A percentile compares a stretch with the other conserved stretches of the same genome.
Evolutionary conservation across 371 early-diverging fungal genomes (phyloP).

Genomic region (Parasitella parasitica): DNA sequence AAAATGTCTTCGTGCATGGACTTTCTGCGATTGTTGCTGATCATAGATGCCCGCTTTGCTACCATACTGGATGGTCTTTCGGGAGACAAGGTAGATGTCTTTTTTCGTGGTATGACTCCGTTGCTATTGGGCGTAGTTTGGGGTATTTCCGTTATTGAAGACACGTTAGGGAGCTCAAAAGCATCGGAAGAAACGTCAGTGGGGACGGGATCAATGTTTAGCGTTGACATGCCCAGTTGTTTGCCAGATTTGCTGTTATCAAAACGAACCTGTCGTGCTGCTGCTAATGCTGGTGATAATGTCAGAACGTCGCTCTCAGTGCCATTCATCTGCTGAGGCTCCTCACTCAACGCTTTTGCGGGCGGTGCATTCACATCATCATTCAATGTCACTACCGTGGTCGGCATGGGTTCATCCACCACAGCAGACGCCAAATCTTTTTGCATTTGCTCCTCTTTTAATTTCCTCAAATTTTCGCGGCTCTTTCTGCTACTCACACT

Average conservation of each 20-base stretch:
- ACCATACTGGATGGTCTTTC: slow-evolving; percentile 31
- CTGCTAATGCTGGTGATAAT: neutral
- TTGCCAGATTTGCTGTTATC: neutral
- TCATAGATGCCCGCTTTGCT: slow-evolving; percentile 24
- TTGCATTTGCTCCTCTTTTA: slow-evolving; percentile 5
- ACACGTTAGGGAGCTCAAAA: slow-evolving; percentile 1
- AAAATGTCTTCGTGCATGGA: slow-evolving; percentile 35
- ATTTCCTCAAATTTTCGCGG: slow-evolving; percentile 32
- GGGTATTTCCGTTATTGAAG: neutral
- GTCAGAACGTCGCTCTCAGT: neutral
- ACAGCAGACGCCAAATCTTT: neutral
- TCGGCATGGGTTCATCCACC: slow-evolving; percentile 7
- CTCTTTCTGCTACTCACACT: slow-evolving; percentile 41
- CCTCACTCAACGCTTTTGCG: neutral
- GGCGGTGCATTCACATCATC: neutral
- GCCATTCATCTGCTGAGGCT: neutral
- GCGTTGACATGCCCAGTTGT: neutral
- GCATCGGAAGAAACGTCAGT: neutral
- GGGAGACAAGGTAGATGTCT: slow-evolving; percentile 5
- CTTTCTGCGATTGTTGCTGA: slow-evolving; percentile 25
- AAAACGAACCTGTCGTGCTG: slow-evolving; percentile 1
- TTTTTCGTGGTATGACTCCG: slow-evolving; percentile 13
- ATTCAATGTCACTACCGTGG: neutral
- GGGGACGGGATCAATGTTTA: neutral
- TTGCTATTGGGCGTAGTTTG: neutral